Conservation (phyloP, 495 filamentous ascomycete genomes). For the Neurospora sp. region DNA sequence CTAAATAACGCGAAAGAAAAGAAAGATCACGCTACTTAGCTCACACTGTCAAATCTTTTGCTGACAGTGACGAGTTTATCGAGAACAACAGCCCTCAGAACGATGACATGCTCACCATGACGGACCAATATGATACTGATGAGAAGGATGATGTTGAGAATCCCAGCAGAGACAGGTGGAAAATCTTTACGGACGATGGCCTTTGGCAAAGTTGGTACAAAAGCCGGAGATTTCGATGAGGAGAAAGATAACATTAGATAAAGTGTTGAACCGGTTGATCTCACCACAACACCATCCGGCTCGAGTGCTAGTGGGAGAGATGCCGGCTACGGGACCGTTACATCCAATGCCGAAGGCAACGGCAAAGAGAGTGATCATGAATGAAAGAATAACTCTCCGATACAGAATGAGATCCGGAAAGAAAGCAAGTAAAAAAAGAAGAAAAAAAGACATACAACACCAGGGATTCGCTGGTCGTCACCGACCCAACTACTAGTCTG, state of each 20-base stretch:
- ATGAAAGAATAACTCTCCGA: neutral
- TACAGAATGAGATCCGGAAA: neutral
- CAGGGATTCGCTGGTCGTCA: constrained; percentile 29
- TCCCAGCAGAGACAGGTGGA: neutral
- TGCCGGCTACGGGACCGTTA: neutral
- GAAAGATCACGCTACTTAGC: no score
- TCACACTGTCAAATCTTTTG: neutral
- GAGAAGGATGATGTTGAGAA: neutral
- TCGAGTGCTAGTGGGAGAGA: neutral
- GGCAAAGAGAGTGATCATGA: neutral
- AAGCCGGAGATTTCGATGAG: neutral
- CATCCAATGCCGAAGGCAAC: neutral
- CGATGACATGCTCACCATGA: neutral
- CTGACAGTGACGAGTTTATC: neutral
- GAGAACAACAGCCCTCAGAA: neutral
- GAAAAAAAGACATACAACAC: constrained; percentile 16
- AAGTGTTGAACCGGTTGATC: neutral
- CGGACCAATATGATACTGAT: neutral
- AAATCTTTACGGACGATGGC: neutral
- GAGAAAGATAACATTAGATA: neutral
- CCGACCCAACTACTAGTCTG: constrained; percentile 38
- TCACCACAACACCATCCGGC: neutral
- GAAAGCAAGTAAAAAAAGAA: neutral
- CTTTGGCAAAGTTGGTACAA: neutral
- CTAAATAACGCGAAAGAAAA: no score